A percentile compares a stretch with the other conserved stretches of the same genome.
phyloP scores from a whole-genome alignment of 352 stramenopile genomes.

The Globisporangium spinosum region DNA sequence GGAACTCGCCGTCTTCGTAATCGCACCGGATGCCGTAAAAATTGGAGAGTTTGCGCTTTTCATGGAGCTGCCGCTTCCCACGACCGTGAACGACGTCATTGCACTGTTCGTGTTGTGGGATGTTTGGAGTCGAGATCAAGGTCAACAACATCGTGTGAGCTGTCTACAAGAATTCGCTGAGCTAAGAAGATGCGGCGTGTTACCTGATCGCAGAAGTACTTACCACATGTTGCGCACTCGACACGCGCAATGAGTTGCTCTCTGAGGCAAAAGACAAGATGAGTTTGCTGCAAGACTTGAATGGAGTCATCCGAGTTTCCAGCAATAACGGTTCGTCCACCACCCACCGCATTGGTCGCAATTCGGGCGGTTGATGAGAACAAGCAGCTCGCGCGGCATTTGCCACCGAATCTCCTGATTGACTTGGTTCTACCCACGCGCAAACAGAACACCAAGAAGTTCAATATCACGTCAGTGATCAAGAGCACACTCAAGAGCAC shows the following conservation, averaged over 20 bases:
- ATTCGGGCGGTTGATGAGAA: slow-evolving; percentile 55
- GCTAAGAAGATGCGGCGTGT: not conserved
- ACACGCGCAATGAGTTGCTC: slow-evolving; percentile 52
- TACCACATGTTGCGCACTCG: slow-evolving; percentile 87
- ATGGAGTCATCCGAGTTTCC: not conserved
- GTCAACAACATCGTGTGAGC: not conserved
- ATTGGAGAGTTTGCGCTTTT: slow-evolving; percentile 86
- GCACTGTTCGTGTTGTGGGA: slow-evolving; percentile 37
- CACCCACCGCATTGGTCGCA: slow-evolving; percentile 88
- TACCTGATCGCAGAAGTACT: slow-evolving; percentile 89
- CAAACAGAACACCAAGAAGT: slow-evolving; percentile 23
- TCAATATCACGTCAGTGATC: slow-evolving; percentile 2
- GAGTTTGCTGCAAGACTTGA: not conserved
- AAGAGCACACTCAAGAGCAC: not conserved
- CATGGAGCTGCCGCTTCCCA: slow-evolving; percentile 72
- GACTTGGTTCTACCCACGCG: slow-evolving; percentile 77
- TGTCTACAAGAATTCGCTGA: not conserved
- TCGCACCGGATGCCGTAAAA: slow-evolving; percentile 90
- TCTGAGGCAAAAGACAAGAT: slow-evolving; percentile 17
- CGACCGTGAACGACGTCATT: slow-evolving; percentile 79
- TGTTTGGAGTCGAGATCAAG: not conserved
- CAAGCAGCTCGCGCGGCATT: slow-evolving; percentile 87
- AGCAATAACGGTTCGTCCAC: not conserved
- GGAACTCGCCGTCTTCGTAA: slow-evolving; percentile 89
- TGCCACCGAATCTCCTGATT: slow-evolving; percentile 89